Base-by-base conservation (phyloP, 768 basidiomycete genomes). In the Lyophyllum semitale region DNA sequence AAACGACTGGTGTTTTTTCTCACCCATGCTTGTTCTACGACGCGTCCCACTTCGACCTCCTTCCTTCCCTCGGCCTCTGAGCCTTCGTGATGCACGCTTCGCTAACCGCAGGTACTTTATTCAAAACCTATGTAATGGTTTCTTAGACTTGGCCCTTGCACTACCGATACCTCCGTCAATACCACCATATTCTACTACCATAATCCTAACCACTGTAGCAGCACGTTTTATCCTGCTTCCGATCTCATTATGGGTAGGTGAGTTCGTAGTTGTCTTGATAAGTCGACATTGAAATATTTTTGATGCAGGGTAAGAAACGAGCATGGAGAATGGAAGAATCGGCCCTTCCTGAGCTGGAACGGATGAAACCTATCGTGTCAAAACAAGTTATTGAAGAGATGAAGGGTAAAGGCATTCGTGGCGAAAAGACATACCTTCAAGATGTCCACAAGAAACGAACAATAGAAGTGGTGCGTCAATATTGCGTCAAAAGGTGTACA, bases 81-180 rank as follows among this genome's bases (percentile, higher is more conserved):
- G 40, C 51, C 38, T 45, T 45, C 58, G 57, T 22, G 38, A 44
- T 30, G 58, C 54, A 32, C 45, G 42, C 27, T 54, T 48, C 37
- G 35, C 58, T 27, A 60, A 55, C 40, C 63, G 70, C 55, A 65
- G 71, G n/a, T 70, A 63, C 47, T 72, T 76, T 42, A 66, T 81
- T 30, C 78, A 77, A 53, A 66, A 63, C 40, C 67, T 86, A 51
- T 77, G 80, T 32, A 77, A 91, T 63, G 85, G 83, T 9, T 91
- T 92, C 64, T 76, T 92, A 13, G 91, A 93, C 76, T 72, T 92
- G 46, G 87, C 91, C 22, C 65, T 83, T 33, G 89, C 88, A 3
- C 73, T 92, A n/a, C 91, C 91, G 1, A 74, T 83, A 59, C 89
- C 91, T 22, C 75, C 84, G 0, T 80, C 78, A 9, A 75, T 84